Evolutionary conservation across 2,329 filamentous ascomycete species (phyloP), one percentile per base, ranked within the genome.

Genomic region (Ilyonectria destructans): DNA sequence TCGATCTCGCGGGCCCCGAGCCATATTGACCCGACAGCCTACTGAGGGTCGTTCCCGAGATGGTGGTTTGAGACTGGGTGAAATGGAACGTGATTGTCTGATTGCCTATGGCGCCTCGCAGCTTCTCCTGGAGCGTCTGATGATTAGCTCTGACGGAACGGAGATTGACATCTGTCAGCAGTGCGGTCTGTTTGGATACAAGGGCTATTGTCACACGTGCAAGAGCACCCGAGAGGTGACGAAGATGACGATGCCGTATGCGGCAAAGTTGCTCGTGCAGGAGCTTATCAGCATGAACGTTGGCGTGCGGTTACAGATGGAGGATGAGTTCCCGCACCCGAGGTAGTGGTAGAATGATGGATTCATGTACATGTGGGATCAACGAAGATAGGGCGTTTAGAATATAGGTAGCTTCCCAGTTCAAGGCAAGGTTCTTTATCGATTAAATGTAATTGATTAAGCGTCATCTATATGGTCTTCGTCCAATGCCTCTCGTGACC

Each of bases 211-310:
- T 80, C 93, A 97, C 83, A 95, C 93, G 5, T 99, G 96, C 83
- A 91, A 94, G 84, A 94, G 91, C 74, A 95, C 93, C 45, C 89
- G 92, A 65, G 91, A 92, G 33, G 94, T 99, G 29, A 92, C 94
- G 17, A 92, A 93, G 81, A 97, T 99, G 92, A 96, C 92, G 37
- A 97, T 99, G 88, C 96, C 96, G 37, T 99, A 99, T 82, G 96
- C 96, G 19, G 96, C 96, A 1, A 98, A 99, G 87, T 84, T 99
- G 78, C 85, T 99, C 63, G 94, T 98, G 56, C 96, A 99, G 85
- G 96, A 99, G 84, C 83, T 99, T 77, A 92, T 97, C 78, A 97
- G 94, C 81, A 99, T 99, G 96, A 99, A 99, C 81, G 94, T 99
- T n/a, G 93, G 95, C 69, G 96, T 97, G 67, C 88, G 93, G 65